These are phyloP conservation scores for Remersonia thermophila DNA, from an alignment of 2,329 filamentous ascomycete genomes.

Conservation along the genomic window DNA sequence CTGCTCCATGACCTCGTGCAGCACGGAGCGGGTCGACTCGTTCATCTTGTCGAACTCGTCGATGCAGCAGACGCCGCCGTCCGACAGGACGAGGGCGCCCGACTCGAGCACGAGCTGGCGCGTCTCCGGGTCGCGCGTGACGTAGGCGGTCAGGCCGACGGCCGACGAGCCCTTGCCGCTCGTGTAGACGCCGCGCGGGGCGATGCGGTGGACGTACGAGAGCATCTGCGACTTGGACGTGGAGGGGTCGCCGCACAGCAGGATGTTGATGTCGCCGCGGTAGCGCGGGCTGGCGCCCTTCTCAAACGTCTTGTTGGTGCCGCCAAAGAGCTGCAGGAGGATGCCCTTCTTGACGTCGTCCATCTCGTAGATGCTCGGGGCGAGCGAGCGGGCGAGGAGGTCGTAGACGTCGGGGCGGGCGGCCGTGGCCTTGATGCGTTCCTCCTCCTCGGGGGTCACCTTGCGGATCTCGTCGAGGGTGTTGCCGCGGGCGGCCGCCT, in stretches of 20 bases:
- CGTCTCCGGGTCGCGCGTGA: constrained; percentile 69
- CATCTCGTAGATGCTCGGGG: constrained; percentile 93
- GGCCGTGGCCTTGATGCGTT: constrained; percentile 72
- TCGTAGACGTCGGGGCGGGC: constrained; percentile 83
- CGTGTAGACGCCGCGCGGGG: constrained; percentile 74
- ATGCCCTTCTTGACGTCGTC: constrained; percentile 99
- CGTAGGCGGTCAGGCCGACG: constrained; percentile 69
- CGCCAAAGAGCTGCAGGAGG: constrained; percentile 87
- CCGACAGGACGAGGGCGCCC: constrained; percentile 64
- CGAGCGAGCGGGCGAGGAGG: constrained; percentile 75
- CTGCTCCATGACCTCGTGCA: constrained; percentile 83
- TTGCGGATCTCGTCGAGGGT: constrained; percentile 74
- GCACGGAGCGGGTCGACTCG: constrained; percentile 63
- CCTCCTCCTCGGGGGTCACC: constrained; percentile 74
- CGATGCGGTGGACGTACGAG: constrained; percentile 94
- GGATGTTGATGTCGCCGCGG: constrained; percentile 91
- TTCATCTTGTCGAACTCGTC: constrained; percentile 85
- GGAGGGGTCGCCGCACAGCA: constrained; percentile 93
- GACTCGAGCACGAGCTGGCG: constrained; percentile 71
- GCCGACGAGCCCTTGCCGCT: constrained; percentile 72
- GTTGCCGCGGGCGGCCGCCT: constrained; percentile 53
- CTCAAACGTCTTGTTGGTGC: constrained; percentile 94
- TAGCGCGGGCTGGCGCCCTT: constrained; percentile 94
- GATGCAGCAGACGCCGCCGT: constrained; percentile 74
- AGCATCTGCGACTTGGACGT: constrained; percentile 93